Conservation (phyloP, 2,329 filamentous ascomycete species). For the Colletotrichum navitas region DNA sequence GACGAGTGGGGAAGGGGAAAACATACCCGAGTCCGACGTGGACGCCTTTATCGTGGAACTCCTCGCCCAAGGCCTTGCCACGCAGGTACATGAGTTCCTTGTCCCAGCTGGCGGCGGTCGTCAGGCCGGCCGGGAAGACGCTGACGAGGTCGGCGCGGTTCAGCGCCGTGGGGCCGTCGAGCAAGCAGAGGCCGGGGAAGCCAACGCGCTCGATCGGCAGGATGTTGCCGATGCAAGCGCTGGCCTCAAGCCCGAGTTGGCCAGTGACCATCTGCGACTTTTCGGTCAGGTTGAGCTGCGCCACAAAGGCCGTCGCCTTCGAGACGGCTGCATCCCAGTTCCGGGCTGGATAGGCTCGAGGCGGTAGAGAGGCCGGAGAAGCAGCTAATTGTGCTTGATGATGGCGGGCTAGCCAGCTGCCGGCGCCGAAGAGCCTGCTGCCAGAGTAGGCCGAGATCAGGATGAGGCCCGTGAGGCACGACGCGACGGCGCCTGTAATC, state of each 20-base stretch:
- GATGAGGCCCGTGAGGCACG: constrained; percentile 42
- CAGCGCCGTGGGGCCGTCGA: constrained; percentile 82
- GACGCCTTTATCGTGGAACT: constrained; percentile 77
- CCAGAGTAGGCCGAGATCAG: constrained; percentile 40
- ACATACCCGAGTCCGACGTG: constrained; percentile 75
- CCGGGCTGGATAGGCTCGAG: constrained; percentile 31
- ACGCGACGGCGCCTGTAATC: constrained; percentile 29
- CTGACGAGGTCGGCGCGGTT: constrained; percentile 62
- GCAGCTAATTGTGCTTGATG: constrained; percentile 29
- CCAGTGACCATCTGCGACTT: constrained; percentile 86
- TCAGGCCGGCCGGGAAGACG: constrained; percentile 81
- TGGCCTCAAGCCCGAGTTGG: constrained; percentile 78
- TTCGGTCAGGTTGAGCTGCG: constrained; percentile 77
- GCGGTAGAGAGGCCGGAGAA: constrained; percentile 19
- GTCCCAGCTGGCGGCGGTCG: constrained; percentile 85
- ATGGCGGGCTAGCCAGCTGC: constrained; percentile 38
- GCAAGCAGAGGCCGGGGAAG: constrained; percentile 81
- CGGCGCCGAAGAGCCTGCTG: constrained; percentile 39
- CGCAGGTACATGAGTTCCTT: constrained; percentile 78
- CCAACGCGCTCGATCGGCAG: constrained; percentile 66
- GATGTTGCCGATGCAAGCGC: constrained; percentile 75
- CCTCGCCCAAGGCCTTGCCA: constrained; percentile 76
- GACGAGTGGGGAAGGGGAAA: no score
- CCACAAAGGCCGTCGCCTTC: constrained; percentile 77
- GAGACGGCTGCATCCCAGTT: constrained; percentile 76